Percentiles rank a stretch among this genome's conserved stretches.
Conservation (phyloP, 441 rosid genomes). For the Erodium texanum region DNA sequence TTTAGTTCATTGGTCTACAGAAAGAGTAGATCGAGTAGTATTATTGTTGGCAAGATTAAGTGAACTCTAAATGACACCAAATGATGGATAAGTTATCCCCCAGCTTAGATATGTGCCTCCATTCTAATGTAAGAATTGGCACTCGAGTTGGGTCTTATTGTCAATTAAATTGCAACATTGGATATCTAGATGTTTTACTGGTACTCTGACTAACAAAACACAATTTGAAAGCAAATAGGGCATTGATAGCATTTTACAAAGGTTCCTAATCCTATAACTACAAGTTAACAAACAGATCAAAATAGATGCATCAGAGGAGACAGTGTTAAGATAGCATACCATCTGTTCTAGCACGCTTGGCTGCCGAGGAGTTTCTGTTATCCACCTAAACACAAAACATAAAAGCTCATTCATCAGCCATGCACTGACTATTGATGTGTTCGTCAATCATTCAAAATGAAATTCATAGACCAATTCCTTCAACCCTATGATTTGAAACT, state of each 20-base stretch:
- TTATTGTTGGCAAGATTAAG: background rate
- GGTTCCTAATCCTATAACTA: background rate
- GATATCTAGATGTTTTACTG: background rate
- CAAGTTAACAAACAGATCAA: background rate
- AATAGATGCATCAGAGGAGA: background rate
- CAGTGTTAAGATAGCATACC: conserved; percentile 34
- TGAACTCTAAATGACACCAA: background rate
- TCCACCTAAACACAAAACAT: conserved; percentile 47
- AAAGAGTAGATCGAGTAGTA: background rate
- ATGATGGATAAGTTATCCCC: background rate
- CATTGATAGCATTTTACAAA: background rate
- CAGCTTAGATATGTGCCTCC: background rate
- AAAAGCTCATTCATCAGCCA: background rate
- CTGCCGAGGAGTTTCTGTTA: conserved; percentile 85
- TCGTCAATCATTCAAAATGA: background rate
- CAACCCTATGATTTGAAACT: background rate
- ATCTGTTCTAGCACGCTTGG: conserved; percentile 97
- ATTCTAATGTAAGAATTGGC: background rate
- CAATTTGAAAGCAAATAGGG: background rate
- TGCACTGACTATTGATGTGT: background rate
- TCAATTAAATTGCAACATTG: background rate
- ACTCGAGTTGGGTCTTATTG: background rate
- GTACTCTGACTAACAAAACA: background rate
- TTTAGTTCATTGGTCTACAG: background rate
- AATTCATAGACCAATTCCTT: background rate